These are phyloP conservation scores for Fusarium armeniacum DNA, from an alignment of 2,329 filamentous ascomycete genomes.

Conservation along the genomic window DNA sequence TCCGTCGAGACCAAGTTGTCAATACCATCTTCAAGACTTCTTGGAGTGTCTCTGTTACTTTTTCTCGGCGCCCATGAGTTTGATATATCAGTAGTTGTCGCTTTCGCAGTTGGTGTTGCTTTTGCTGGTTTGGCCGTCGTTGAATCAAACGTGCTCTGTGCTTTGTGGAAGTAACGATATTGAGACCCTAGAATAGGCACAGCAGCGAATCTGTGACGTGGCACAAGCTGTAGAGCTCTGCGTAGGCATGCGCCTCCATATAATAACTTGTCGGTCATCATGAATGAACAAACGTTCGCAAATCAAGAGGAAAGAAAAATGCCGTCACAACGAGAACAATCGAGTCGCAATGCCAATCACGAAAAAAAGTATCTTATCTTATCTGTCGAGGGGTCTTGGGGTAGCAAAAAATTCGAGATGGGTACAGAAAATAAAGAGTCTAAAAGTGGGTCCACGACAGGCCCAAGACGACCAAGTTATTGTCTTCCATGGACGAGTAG, in stretches of 20 bases:
- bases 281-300: constrained; percentile 15
- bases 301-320: background rate
- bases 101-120: background rate
- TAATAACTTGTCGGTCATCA: constrained; percentile 49
- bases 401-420: background rate
- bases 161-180: constrained; percentile 23
- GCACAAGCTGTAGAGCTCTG: constrained; percentile 43
- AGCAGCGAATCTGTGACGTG: constrained; percentile 20
- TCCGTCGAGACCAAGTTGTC: constrained; percentile 35
- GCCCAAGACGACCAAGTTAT: background rate
- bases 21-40: constrained; percentile 35
- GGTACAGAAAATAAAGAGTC: background rate
- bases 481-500: background rate
- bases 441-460: background rate
- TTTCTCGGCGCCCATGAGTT: background rate
- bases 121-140: background rate
- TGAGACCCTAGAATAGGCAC: constrained; percentile 23
- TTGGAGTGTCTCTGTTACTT: constrained; percentile 43
- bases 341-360: background rate
- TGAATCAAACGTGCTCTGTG: constrained; percentile 35
- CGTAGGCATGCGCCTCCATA: constrained; percentile 49
- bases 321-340: background rate
- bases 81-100: constrained; percentile 20
- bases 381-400: constrained; percentile 32
- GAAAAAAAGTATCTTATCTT: constrained; percentile 46